These are phyloP conservation scores for Solanum piurae DNA, from an alignment of 257 asterid genomes.

Conservation along the genomic window DNA sequence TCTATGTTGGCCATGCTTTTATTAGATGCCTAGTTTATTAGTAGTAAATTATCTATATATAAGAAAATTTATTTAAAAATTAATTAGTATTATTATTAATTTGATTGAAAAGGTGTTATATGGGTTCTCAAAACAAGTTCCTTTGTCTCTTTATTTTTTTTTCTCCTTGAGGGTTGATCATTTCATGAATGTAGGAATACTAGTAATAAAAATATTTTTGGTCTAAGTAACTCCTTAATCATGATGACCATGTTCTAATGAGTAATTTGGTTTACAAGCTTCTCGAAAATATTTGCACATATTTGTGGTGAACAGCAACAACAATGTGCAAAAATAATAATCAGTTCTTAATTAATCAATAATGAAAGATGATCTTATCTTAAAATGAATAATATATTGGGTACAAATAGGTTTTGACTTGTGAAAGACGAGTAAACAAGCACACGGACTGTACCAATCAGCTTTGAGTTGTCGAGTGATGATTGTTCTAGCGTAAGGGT, in stretches of 20 bases:
- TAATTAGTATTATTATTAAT: no score
- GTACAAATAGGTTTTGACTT: background rate
- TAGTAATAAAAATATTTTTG: background rate
- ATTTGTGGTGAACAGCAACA: background rate
- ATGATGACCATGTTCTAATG: background rate
- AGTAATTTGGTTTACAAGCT: background rate
- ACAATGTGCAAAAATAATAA: background rate
- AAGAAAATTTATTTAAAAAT: no score
- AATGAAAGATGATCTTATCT: background rate
- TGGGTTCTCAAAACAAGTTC: background rate
- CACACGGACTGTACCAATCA: accelerated
- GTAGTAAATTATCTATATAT: background rate
- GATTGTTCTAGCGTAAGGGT: no score
- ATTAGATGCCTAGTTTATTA: background rate
- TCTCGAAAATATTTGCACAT: background rate
- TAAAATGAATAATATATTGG: background rate
- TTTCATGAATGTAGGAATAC: background rate
- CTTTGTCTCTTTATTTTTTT: background rate
- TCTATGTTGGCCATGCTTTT: background rate
- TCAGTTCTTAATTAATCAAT: background rate
- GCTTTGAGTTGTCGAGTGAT: no score
- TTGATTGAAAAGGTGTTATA: background rate
- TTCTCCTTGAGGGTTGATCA: background rate
- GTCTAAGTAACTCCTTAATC: background rate
- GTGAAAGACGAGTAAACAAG: background rate